Percentiles rank a stretch among this genome's conserved stretches.
Conservation (phyloP, 2,329 filamentous ascomycete species). For the Parasarocladium wereldwijsianum region DNA sequence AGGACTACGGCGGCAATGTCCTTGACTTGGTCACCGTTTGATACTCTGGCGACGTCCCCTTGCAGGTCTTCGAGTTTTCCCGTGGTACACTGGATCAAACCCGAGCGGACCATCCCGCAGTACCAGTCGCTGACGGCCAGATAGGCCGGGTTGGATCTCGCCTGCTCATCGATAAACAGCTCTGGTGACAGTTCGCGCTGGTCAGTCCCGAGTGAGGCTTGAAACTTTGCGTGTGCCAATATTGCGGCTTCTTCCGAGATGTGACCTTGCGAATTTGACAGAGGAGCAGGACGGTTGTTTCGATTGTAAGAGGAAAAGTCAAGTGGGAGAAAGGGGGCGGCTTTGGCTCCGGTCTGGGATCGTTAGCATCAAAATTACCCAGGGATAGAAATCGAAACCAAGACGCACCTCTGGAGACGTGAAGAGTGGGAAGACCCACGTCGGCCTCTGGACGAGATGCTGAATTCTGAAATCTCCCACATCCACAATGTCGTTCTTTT, state of each 20-base stretch:
- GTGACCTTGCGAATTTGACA: slow-evolving; percentile 50
- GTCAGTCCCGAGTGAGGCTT: slow-evolving; percentile 33
- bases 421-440: slow-evolving; percentile 55
- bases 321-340: slow-evolving; percentile 53
- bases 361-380: not conserved
- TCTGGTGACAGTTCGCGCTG: slow-evolving; percentile 34
- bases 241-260: slow-evolving; percentile 43
- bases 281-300: slow-evolving; percentile 39
- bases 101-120: slow-evolving; percentile 55
- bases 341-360: slow-evolving; percentile 25
- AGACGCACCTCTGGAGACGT: slow-evolving; percentile 32
- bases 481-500: slow-evolving; percentile 21
- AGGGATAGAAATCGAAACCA: not conserved
- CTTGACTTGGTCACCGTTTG: slow-evolving; percentile 21
- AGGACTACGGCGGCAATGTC: slow-evolving; percentile 54
- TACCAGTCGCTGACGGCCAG: slow-evolving; percentile 61
- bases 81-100: slow-evolving; percentile 35
- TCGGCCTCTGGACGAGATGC: slow-evolving; percentile 54
- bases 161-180: slow-evolving; percentile 21
- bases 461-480: slow-evolving; percentile 43
- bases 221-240: slow-evolving; percentile 35
- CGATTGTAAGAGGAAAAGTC: slow-evolving; percentile 63
- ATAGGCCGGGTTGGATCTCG: slow-evolving; percentile 41
- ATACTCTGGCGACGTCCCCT: slow-evolving; percentile 20
- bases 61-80: slow-evolving; percentile 27